Evolutionary conservation across 1,139 yeast genomes (phyloP), one percentile per base, ranked within the genome.

Genomic region (Suhomyces ambrosiae): DNA sequence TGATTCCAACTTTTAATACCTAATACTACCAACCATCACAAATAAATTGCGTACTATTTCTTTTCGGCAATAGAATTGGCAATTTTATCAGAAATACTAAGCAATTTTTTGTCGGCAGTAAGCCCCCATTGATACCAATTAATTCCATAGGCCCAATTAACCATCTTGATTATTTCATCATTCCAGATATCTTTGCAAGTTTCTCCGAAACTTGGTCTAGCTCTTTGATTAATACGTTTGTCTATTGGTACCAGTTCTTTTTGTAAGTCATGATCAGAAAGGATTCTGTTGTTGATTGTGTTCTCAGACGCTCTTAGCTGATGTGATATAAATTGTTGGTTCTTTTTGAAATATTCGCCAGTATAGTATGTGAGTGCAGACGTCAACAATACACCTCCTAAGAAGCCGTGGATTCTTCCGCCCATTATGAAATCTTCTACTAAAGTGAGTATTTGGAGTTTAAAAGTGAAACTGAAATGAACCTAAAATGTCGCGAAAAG

Each of bases 131-230:
- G 63, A 48, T 71, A 72, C 76, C 80, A 71, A 54, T 75, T 70
- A 35, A 79, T 64, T 16, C 79, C 60, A 53, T 81, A 82, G 4
- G 79, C 48, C 81, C 87, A 83, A 49, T 81, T 81, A 17, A 82
- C 88, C 48, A 76, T 74, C 33, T 68, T 71, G 46, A 83, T 72
- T 36, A 87, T 75, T 56, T 86, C 94, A 37, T 78, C 81, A 53
- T 87, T 84, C 96, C 96, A 87, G 32, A 86, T 71, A 53, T 87
- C 95, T 51, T 82, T 86, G 45, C 77, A 69, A 0, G 90, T 82
- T 58, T 87, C 92, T 8, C 53, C 53, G 29, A 79, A 40, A 25
- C 57, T 52, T 3, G 56, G 55, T 25, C 70, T 52, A n/a, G 45
- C 39, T 12, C 54, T 50, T 16, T 45, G 38, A 13, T 40, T 41